Evolutionary conservation across 768 basidiomycete genomes (phyloP), one percentile per base, ranked within the genome.

Genomic region (Hygrocybe coccinea): DNA sequence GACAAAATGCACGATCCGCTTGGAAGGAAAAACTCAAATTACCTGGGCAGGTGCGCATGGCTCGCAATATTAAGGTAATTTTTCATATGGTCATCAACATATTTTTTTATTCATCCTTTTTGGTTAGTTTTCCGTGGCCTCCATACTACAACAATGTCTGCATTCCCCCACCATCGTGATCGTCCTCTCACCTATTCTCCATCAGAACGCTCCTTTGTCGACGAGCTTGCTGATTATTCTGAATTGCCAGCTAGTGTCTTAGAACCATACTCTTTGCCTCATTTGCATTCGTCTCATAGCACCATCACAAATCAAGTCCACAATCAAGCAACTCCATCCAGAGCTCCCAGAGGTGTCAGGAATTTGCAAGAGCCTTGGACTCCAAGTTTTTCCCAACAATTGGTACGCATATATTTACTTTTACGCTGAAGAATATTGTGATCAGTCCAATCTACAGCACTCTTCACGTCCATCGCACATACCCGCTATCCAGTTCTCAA

Each of bases 11-110:
- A 12, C 50, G 60, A 11, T 65, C 58, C 17, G 39, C 36, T 4
- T 67, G 65, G 65, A 61, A 54, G 34, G 64, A 68, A 36, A 52
- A 43, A 14, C n/a, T n/a, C n/a, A 48, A 49, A 34, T 9, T 41
- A 24, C 15, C 8, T 5, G 34, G 25, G 14, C 36, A 43, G 25
- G 39, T 54, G 17, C 34, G 56, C 5, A 47, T 14, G n/a, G 19
- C 56, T 14, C 33, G 56, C 11, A 54, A 22, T 19, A 44, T 58
- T 3, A 45, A 54, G 39, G 56, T 58, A 24, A 22, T 52, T 2
- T 37, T 14, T 15, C 21, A 22, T 29, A 3, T 29, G 29, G 29
- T 29, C 29, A 29, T 29, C 29, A 36, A 12, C 48, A 29, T 34
- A 11, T n/a, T 25, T 15, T 25, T 24, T 49, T 12, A 49, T 15